A percentile compares a stretch with the other conserved stretches of the same genome.
These are phyloP conservation scores for Lachnellula arida DNA, from an alignment of 2,329 filamentous ascomycete species.

Conservation along the genomic window DNA sequence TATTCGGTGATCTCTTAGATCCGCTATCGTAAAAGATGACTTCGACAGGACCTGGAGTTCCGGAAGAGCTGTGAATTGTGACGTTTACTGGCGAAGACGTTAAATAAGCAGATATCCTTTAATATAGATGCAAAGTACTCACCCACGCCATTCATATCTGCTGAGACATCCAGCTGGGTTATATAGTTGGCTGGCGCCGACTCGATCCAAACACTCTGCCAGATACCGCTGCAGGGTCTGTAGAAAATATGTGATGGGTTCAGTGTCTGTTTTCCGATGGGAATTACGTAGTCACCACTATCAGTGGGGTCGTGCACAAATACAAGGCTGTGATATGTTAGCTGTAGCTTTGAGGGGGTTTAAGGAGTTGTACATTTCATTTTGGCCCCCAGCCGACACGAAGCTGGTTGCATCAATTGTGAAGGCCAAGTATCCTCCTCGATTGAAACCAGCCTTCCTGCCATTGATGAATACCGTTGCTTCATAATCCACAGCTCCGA, in stretches of 20 bases:
- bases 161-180: constrained; percentile 36
- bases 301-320: constrained; percentile 67
- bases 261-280: constrained; percentile 60
- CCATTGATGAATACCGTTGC: constrained; percentile 55
- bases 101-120: neutral
- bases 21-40: constrained; percentile 6
- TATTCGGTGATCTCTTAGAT: neutral
- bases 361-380: constrained; percentile 44
- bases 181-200: constrained; percentile 54
- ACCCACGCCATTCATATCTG: constrained; percentile 51
- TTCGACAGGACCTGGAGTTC: constrained; percentile 27
- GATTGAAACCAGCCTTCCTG: constrained; percentile 45
- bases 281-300: constrained; percentile 48
- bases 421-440: constrained; percentile 60
- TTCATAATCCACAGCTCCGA: constrained; percentile 48
- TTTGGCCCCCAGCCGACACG: constrained; percentile 36
- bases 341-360: neutral
- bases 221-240: constrained; percentile 67
- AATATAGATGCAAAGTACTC: constrained; percentile 17
- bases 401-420: constrained; percentile 51
- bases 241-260: constrained; percentile 56
- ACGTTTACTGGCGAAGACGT: constrained; percentile 43
- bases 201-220: constrained; percentile 70
- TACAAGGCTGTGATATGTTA: constrained; percentile 43
- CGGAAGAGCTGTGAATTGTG: constrained; percentile 45